phyloP scores from a whole-genome alignment of 2,329 filamentous ascomycete genomes.

The Trichoderma breve region DNA sequence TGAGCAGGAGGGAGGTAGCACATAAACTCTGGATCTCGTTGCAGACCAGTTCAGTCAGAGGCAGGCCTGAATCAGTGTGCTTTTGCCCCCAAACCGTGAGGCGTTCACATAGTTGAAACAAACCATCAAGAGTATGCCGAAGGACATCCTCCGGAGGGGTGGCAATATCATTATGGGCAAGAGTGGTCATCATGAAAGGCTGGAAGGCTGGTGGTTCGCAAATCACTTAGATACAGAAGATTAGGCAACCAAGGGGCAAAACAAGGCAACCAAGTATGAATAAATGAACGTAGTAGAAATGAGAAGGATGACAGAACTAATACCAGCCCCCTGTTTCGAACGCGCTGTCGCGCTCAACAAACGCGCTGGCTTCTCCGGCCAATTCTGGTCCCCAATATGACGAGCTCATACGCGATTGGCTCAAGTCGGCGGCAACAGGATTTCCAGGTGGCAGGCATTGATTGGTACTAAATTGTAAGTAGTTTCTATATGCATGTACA shows the following conservation, averaged over 20 bases:
- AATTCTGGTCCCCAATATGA: background rate
- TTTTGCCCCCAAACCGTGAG: background rate
- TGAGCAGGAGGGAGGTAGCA: background rate
- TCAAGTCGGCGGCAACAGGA: background rate
- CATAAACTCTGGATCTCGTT: background rate
- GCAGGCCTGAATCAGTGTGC: background rate
- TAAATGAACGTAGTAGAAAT: too few relatives aligned
- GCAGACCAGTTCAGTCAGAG: background rate
- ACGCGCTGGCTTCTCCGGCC: background rate
- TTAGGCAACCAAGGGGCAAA: too few relatives aligned
- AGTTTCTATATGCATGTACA: too few relatives aligned
- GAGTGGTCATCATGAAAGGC: background rate
- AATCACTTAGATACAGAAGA: background rate
- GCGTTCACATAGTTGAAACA: background rate
- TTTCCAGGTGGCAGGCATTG: background rate
- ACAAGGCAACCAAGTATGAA: background rate
- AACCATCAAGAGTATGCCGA: background rate
- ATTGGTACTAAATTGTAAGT: background rate
- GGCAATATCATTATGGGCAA: background rate
- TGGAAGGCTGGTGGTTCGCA: background rate
- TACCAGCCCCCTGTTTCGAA: background rate
- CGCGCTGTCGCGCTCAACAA: background rate
- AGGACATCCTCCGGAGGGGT: background rate
- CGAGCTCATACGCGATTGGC: background rate
- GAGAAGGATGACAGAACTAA: background rate